A percentile compares a stretch with the other conserved stretches of the same genome.
Evolutionary conservation across 1,139 yeast species (phyloP).

Genomic region (Candida anutae): DNA sequence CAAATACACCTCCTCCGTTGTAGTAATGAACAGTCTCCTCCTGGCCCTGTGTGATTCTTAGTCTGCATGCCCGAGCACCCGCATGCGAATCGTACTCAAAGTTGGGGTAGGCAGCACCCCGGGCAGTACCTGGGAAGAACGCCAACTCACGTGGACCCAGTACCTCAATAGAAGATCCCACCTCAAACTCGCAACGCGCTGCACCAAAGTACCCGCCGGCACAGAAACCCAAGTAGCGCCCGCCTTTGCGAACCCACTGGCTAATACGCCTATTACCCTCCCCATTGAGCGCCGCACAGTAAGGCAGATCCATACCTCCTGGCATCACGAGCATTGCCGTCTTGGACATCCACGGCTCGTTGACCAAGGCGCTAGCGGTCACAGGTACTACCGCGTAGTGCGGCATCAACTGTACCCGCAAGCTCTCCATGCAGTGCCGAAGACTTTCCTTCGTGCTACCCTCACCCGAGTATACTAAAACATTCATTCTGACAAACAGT

Average conservation of each 20-base stretch:
- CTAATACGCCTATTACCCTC: conserved; percentile 52
- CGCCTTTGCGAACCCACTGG: conserved; percentile 71
- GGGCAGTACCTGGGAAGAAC: conserved; percentile 73
- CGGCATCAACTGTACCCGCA: conserved; percentile 73
- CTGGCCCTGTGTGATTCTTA: conserved; percentile 32
- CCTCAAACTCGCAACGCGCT: conserved; percentile 74
- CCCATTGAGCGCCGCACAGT: conserved; percentile 65
- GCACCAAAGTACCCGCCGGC: conserved; percentile 94
- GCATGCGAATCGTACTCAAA: conserved; percentile 68
- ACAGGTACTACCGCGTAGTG: conserved; percentile 79
- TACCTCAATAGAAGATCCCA: conserved; percentile 72
- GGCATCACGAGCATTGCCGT: conserved; percentile 81
- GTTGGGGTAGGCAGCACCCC: conserved; percentile 79
- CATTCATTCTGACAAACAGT: conserved; percentile 78
- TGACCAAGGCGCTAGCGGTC: conserved; percentile 49
- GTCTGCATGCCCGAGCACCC: conserved; percentile 59
- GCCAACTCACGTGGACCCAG: conserved; percentile 74
- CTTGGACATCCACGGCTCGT: conserved; percentile 85
- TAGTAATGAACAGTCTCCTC: conserved; percentile 37
- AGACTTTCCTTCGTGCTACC: conserved; percentile 88
- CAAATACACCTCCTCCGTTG: conserved; percentile 87
- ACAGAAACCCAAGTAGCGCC: conserved; percentile 78
- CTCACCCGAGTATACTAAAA: conserved; percentile 72
- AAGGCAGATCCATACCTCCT: conserved; percentile 95
- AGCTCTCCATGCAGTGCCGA: conserved; percentile 70